Base-by-base conservation (phyloP, 805 yeast genomes). In the Saturnispora ahearnii region DNA sequence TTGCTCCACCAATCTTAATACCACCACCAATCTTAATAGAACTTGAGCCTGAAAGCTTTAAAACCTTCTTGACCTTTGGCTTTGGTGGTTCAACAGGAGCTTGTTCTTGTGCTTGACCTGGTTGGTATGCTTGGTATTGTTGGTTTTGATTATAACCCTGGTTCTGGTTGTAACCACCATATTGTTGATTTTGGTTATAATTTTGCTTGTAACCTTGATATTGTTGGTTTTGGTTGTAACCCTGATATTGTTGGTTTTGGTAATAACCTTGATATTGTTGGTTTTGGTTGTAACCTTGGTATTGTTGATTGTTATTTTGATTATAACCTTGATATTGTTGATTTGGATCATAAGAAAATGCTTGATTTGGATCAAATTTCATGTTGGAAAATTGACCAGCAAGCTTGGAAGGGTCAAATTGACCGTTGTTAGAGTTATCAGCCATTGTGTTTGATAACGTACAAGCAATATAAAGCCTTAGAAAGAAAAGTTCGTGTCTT, bases 41-140 rank as follows among this genome's bases (percentile, higher is more conserved):
- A 50, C 83, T 80, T 8, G 46, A 41, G 84, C 76, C 41, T 82
- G 77, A 30, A 82, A 68, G 34, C 82, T 82, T 83, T 65, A 84
- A 73, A 44, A 81, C 77, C 61, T 73, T 81, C 73, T 84, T 86
- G 18, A 48, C 50, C 51, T 66, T 67, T 42, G 84, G 83, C 48
- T 77, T 66, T 51, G 59, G 69, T 52, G 64, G 55, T 31, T 71
- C 74, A 50, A 73, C 66, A 62, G 80, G 76, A 37, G 90, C 77
- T 87, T 87, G 81, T 53, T 64, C 56, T 55, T 49, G 61, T 47
- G 54, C 60, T 31, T 56, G 59, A 15, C 55, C 53, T 3, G 54
- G 45, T 33, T 51, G 53, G 15, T 55, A 53, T 36, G 50, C 44
- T 24, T 38, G 42, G 42, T 22, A 38, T 12, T 38, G 42, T 38